Percentiles rank a stretch among this genome's conserved stretches.
phyloP scores from a whole-genome alignment of 108 stramenopile species.

The Cylindrotheca fusiformis region DNA sequence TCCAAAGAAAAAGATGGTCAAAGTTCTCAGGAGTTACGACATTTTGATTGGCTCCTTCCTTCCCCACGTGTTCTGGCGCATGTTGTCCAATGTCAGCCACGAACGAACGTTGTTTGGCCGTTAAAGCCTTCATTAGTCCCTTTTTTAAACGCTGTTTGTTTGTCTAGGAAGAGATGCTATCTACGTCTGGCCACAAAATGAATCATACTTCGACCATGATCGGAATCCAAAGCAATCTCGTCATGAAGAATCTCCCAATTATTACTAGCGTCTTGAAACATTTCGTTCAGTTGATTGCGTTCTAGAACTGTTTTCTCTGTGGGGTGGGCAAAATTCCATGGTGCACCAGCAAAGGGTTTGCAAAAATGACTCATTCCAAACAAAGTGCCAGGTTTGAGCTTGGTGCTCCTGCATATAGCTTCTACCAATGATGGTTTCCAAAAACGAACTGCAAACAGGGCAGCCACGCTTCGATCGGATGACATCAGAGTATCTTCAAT shows the following conservation, averaged over 20 bases:
- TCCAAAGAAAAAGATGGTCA: too few species aligned
- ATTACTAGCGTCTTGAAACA: constrained; percentile 32
- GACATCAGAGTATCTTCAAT: constrained; percentile 9
- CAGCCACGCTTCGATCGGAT: constrained; percentile 10
- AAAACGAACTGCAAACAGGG: constrained; percentile 65
- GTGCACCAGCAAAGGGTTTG: constrained; percentile 46
- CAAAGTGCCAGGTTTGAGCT: constrained; percentile 36
- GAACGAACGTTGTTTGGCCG: too few species aligned
- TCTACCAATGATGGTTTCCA: constrained; percentile 58
- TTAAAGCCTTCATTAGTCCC: too few species aligned
- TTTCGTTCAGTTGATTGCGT: constrained; percentile 47
- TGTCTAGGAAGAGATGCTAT: not conserved
- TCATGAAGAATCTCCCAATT: constrained; percentile 67
- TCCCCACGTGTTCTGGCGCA: too few species aligned
- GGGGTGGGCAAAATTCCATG: constrained; percentile 82
- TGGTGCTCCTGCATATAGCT: constrained; percentile 14
- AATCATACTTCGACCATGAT: constrained; percentile 80
- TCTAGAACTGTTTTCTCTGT: constrained; percentile 70
- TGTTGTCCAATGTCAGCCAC: too few species aligned
- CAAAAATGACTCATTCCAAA: constrained; percentile 80
- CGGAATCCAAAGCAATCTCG: constrained; percentile 62
- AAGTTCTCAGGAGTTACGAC: too few species aligned
- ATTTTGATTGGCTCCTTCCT: too few species aligned
- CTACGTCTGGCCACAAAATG: constrained; percentile 66
- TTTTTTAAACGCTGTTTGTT: too few species aligned